phyloP scores from a whole-genome alignment of 2,329 filamentous ascomycete genomes.

The Penicillium hordei region DNA sequence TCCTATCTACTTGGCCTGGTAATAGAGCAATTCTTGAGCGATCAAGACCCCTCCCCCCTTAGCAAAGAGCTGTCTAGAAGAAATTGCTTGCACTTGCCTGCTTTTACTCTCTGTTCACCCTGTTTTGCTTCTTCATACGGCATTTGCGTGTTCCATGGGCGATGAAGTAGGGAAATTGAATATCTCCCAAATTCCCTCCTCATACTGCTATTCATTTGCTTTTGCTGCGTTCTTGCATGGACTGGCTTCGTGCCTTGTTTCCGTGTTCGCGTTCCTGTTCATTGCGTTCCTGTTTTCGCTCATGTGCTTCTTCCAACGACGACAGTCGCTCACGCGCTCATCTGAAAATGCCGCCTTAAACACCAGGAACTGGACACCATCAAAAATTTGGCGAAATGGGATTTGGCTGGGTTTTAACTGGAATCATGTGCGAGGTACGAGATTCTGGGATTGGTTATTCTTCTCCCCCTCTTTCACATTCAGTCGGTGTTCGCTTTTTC shows the following conservation, averaged over 20 bases:
- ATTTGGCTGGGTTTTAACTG: background rate
- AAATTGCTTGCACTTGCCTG: constrained; percentile 1
- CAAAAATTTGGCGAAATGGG: background rate
- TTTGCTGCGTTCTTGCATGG: constrained; percentile 18
- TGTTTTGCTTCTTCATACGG: constrained; percentile 10
- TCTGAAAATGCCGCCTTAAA: background rate
- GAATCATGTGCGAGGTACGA: background rate
- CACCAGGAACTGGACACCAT: background rate
- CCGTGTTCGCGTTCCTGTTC: constrained; percentile 31
- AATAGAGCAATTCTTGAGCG: constrained; percentile 21
- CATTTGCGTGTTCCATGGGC: background rate
- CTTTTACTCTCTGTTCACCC: constrained; percentile 1
- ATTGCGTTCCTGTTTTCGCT: constrained; percentile 6
- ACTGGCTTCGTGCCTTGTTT: constrained; percentile 17
- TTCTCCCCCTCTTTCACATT: constrained; percentile 10
- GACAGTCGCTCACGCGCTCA: background rate
- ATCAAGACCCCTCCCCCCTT: constrained; percentile 7
- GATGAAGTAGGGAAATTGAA: background rate
- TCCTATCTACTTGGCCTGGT: constrained; percentile 10
- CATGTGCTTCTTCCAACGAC: background rate
- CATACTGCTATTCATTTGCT: constrained; percentile 6
- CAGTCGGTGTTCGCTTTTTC: constrained; percentile 11
- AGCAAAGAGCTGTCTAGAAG: constrained; percentile 22
- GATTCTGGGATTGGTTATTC: background rate
- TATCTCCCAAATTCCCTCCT: constrained; percentile 1